Percentiles rank a stretch among this genome's conserved stretches.
phyloP scores from a whole-genome alignment of 2,329 filamentous ascomycete species.

The Aspergillus sp. region DNA sequence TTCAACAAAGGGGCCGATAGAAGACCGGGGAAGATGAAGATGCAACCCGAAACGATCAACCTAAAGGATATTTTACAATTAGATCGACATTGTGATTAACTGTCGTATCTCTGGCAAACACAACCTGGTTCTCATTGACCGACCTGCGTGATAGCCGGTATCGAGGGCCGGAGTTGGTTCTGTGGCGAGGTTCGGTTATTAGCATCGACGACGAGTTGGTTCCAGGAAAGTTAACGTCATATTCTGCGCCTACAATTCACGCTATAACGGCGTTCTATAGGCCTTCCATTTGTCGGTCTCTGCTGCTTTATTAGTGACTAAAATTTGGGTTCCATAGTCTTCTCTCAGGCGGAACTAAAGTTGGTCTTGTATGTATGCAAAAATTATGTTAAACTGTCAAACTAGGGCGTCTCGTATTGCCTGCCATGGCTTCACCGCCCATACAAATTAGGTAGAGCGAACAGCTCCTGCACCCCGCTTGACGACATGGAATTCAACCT shows the following conservation, averaged over 20 bases:
- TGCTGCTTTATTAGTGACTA: background rate
- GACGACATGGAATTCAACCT: too few relatives aligned
- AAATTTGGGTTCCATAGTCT: background rate
- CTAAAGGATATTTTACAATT: background rate
- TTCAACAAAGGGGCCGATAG: slow-evolving; percentile 1
- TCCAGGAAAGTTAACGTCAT: background rate
- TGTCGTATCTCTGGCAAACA: background rate
- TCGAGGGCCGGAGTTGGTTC: background rate
- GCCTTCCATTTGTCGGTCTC: background rate
- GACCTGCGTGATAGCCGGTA: background rate
- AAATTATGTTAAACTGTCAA: background rate
- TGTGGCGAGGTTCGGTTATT: background rate
- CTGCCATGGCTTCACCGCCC: too few relatives aligned
- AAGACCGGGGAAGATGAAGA: background rate
- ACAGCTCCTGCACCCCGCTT: too few relatives aligned
- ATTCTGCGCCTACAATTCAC: background rate
- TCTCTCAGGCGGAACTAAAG: background rate
- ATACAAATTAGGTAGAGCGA: too few relatives aligned
- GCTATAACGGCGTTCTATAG: background rate
- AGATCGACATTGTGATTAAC: background rate
- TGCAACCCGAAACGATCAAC: background rate
- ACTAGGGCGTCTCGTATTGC: too few relatives aligned
- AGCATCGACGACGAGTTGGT: background rate
- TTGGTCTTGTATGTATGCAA: background rate
- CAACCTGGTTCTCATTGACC: background rate